phyloP scores from a whole-genome alignment of 345 rosid species.

The Bruguiera parviflora region DNA sequence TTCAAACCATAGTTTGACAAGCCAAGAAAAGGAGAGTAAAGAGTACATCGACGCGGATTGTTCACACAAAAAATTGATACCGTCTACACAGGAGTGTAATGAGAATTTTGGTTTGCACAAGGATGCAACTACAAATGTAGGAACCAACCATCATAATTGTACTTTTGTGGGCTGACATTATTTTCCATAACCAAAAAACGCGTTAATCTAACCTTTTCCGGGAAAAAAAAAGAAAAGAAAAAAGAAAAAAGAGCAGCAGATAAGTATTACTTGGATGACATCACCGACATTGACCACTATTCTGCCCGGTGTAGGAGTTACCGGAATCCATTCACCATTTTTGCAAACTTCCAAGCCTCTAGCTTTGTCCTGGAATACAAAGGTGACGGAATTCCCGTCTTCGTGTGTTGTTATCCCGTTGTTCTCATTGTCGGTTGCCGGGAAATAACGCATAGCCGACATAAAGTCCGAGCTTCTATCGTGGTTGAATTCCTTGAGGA shows the following conservation, averaged over 20 bases:
- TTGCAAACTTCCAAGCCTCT: constrained; percentile 47
- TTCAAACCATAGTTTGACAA: too few relatives aligned
- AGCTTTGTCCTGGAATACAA: constrained; percentile 48
- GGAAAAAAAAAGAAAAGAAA: too few relatives aligned
- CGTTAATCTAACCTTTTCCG: too few relatives aligned
- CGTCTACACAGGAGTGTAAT: too few relatives aligned
- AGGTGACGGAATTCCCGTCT: constrained; percentile 45
- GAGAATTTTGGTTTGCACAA: too few relatives aligned
- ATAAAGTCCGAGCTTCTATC: constrained; percentile 62
- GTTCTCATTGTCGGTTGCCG: constrained; percentile 36
- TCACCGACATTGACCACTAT: constrained; percentile 49
- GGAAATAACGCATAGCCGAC: constrained; percentile 37
- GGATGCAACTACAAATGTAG: too few relatives aligned
- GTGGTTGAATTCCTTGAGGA: constrained; percentile 38
- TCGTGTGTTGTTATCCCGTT: constrained; percentile 45
- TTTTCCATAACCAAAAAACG: too few relatives aligned
- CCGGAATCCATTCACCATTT: constrained; percentile 46
- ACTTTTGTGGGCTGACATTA: too few relatives aligned
- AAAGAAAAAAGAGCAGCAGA: not conserved
- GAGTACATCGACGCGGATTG: too few relatives aligned
- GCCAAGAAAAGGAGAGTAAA: too few relatives aligned
- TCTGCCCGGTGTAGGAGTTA: constrained; percentile 22
- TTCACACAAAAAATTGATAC: too few relatives aligned
- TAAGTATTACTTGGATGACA: constrained; percentile 39
- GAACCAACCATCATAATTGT: too few relatives aligned